Base-by-base conservation (phyloP, 2,329 filamentous ascomycete species). In the Drechmeria coniospora region DNA sequence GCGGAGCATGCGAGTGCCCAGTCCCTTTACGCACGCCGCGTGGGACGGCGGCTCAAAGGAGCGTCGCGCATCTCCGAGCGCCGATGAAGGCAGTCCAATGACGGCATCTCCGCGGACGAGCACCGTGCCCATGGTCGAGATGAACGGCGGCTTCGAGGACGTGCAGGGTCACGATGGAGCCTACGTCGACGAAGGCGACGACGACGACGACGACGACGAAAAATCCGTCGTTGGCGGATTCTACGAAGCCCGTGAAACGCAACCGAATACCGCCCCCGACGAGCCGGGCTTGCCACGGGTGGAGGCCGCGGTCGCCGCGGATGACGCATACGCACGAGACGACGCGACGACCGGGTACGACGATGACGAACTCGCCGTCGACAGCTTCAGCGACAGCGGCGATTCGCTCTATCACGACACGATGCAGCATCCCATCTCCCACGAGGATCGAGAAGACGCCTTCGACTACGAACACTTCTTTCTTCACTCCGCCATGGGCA, bases 381-480 rank as follows among this genome's bases (percentile, higher is more conserved):
- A 38, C 18, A 40, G 56, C 17, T 60, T 61, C 14, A 78, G 74
- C 41, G 74, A 81, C 40, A 73, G 74, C 36, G 61, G 69, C 41
- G 64, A 73, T 29, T 68, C 68, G 9, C 57, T 74, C 6, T 75
- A 79, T 41, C 69, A 76, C 40, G 73, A 75, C 39, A 58, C 65
- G 0, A 49, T 63, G 26, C 61, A 69, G 30, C 63, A 69, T 28
- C 65, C 67, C 7, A 56, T 79, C 5, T 82, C 83, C 1, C 87
- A 95, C 44, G 87, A 95, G 54, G 84, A 94, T 49, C 79, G 87
- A 13, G 76, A 86, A 39, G 87, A 95, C 50, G 86, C 86, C 1
- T 95, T 95, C 44, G 87, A 95, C 49, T 95, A 95, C 36, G 81
- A 93, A 50, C 77, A 92, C 47, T 94, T 94, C 55, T 93, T 93